Evolutionary conservation across 106 monocot genomes (phyloP).

Genomic region (Amphibolis antarctica): DNA sequence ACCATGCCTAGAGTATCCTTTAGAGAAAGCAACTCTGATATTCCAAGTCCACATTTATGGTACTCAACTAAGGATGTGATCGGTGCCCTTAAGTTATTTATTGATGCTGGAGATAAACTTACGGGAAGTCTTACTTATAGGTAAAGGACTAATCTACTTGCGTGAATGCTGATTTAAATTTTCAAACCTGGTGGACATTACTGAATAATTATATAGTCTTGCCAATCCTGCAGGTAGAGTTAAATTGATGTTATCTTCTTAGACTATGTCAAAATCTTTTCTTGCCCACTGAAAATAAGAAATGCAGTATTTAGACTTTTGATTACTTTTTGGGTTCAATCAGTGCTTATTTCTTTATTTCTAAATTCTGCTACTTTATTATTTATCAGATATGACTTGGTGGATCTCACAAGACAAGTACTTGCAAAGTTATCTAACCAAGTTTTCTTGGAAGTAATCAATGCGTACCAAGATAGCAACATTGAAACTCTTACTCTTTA

Average conservation of each 20-base stretch:
- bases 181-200: background rate
- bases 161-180: background rate
- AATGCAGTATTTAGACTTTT: too few species aligned
- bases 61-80: conserved; percentile 79
- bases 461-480: conserved; percentile 43
- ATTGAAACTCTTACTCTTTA: conserved; percentile 23
- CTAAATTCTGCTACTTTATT: background rate
- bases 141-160: conserved; percentile 17
- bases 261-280: too few species aligned
- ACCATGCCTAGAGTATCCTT: conserved; percentile 40
- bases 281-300: too few species aligned
- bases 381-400: conserved; percentile 74
- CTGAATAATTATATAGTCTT: too few species aligned
- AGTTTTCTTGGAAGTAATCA: conserved; percentile 56
- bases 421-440: conserved; percentile 76
- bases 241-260: too few species aligned
- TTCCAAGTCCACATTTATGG: conserved; percentile 78
- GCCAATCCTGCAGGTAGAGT: too few species aligned
- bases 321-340: too few species aligned
- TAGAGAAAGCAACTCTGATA: conserved; percentile 33
- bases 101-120: conserved; percentile 51
- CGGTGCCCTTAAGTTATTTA: conserved; percentile 61
- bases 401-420: conserved; percentile 81
- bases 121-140: conserved; percentile 59
- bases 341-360: background rate